Evolutionary conservation across 1,284 basidiomycete species (phyloP), one percentile per base, ranked within the genome.

Genomic region (Mrakiaceae sp.): DNA sequence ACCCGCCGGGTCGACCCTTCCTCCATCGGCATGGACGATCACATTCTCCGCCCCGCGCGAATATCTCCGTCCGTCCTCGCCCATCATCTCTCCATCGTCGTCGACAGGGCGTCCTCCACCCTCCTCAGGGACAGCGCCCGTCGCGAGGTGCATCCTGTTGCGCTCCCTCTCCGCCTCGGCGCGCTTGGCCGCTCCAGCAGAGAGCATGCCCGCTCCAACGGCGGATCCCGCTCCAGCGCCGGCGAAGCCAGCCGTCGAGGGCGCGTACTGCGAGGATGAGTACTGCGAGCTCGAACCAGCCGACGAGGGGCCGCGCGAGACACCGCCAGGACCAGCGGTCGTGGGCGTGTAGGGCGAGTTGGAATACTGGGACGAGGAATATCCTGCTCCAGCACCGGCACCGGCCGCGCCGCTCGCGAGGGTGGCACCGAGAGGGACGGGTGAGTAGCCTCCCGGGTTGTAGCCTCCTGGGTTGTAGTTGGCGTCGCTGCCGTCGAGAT

Each of bases 141-240:
- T 40, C 42, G 27, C 27, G 27, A 50, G 27, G 27, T 58, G 44
- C 40, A 62, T 51, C 5, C 64, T 40, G 50, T 55, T 52, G 3
- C 64, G 48, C 42, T 66, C 64, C 55, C 64, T 46, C 49, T 60
- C 46, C 5, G 65, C 65, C 46, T 66, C 62, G 43, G 62, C 61
- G 39, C 62, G 62, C 58, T 63, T 66, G 8, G 65, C 65, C 16
- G 61, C 65, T 16, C 56, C 61, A 9, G 65, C 61, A 16, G 61
- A 47, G 51, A 62, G 63, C 39, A 56, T 59, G n/a, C 59, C 64
- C 14, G 53, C 60, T n/a, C 57, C 58, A 42, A 40, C 55, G 42
- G 43, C 55, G 39, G 50, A 54, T 40, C 44, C 58, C 8, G 49
- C 39, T 7, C 55, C 59, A n/a, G 55, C 58, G 6, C 50, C 50